Percentiles rank a stretch among this genome's conserved stretches.
Evolutionary conservation across 2,329 filamentous ascomycete genomes (phyloP).

Genomic region (Periconia macrospinosa): DNA sequence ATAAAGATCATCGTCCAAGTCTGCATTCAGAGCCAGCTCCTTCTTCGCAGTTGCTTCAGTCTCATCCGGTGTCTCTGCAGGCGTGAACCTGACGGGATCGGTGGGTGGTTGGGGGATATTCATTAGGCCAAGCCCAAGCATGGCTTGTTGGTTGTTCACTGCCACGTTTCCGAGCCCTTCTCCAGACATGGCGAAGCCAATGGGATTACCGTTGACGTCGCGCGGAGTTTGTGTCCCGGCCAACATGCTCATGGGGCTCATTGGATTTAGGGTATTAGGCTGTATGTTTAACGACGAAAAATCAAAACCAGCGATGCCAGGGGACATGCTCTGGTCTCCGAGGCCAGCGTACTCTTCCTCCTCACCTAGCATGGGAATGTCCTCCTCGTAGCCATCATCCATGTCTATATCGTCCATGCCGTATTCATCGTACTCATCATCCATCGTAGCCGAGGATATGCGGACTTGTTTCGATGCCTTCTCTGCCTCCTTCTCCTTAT

Average conservation of each 20-base stretch:
- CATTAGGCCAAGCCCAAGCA: constrained; percentile 21
- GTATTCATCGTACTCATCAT: constrained; percentile 44
- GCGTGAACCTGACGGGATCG: constrained; percentile 10
- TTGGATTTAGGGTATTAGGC: constrained; percentile 15
- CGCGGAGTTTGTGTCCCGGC: constrained; percentile 29
- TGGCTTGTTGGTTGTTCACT: constrained; percentile 4
- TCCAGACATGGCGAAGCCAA: constrained; percentile 37
- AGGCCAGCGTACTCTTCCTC: constrained; percentile 34
- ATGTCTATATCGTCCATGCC: constrained; percentile 50
- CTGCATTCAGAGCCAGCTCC: constrained; percentile 10
- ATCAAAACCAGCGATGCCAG: constrained; percentile 35
- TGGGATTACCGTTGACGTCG: constrained; percentile 34
- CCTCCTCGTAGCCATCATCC: constrained; percentile 65
- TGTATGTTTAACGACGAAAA: constrained; percentile 36
- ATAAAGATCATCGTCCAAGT: constrained; percentile 62
- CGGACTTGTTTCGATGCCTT: constrained; percentile 50
- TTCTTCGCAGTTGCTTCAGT: constrained; percentile 3
- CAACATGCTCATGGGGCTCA: constrained; percentile 24
- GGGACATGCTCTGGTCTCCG: constrained; percentile 28
- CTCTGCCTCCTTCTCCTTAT: constrained; percentile 67
- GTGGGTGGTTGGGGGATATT: constrained; percentile 12
- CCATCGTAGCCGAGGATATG: constrained; percentile 37
- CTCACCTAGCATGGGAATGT: constrained; percentile 60
- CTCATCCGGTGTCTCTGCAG: constrained; percentile 11
- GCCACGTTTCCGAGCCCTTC: constrained; percentile 18